phyloP scores from a whole-genome alignment of 805 yeast genomes.

The Alloascoidea africana region DNA sequence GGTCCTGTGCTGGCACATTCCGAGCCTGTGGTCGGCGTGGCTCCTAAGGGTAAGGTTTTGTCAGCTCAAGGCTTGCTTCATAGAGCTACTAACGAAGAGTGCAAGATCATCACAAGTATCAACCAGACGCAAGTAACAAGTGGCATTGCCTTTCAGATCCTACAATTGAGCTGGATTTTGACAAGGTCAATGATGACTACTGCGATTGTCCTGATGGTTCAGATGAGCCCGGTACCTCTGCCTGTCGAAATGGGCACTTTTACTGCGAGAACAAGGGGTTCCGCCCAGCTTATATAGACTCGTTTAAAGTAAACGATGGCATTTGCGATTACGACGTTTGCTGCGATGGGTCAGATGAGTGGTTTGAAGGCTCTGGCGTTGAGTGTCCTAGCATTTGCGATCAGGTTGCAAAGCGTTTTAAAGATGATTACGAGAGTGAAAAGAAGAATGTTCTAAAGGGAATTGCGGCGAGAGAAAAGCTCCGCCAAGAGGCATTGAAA shows the following conservation, averaged over 20 bases:
- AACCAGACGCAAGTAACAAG: constrained; percentile 31
- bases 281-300: constrained; percentile 43
- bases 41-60: constrained; percentile 9
- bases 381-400: constrained; percentile 44
- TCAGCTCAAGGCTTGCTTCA: too few relatives aligned
- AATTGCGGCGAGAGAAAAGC: constrained; percentile 16
- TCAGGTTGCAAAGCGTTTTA: constrained; percentile 28
- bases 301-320: constrained; percentile 70
- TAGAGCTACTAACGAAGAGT: too few relatives aligned
- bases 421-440: constrained; percentile 10
- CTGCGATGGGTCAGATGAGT: constrained; percentile 93
- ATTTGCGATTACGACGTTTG: constrained; percentile 80
- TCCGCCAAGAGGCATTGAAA: constrained; percentile 16
- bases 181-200: constrained; percentile 70
- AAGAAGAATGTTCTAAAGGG: constrained; percentile 19
- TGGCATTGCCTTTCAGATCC: constrained; percentile 67
- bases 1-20: too few relatives aligned
- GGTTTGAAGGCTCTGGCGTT: constrained; percentile 15
- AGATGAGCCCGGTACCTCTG: constrained; percentile 93
- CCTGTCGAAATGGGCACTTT: constrained; percentile 46
- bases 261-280: constrained; percentile 73
- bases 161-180: constrained; percentile 38
- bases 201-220: constrained; percentile 98
- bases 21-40: constrained; percentile 11
- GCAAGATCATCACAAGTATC: too few relatives aligned